A percentile compares a stretch with the other conserved stretches of the same genome.
phyloP scores from a whole-genome alignment of 208 protist species.

The Trypanosoma cruzi region DNA sequence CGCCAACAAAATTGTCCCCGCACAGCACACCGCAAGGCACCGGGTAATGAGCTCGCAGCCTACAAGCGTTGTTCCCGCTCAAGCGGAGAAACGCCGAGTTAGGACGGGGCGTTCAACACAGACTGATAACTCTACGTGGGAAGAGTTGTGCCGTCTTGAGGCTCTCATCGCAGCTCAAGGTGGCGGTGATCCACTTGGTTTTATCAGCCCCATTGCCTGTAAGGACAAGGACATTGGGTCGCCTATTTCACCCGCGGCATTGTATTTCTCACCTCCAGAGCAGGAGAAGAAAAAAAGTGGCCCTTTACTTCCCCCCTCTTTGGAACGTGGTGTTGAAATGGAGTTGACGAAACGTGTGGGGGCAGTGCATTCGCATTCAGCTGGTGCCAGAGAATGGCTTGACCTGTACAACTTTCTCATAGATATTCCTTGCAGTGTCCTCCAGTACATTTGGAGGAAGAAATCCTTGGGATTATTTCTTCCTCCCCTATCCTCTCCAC shows the following conservation, averaged over 20 bases:
- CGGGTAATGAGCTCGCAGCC: not conserved
- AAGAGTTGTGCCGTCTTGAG: not conserved
- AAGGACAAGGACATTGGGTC: slow-evolving; percentile 7
- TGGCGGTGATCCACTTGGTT: slow-evolving; percentile 1
- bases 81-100: not conserved
- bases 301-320: slow-evolving; percentile 2
- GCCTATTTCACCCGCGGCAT: slow-evolving; percentile 5
- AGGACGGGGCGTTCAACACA: slow-evolving; percentile 12
- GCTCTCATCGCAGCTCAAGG: not conserved
- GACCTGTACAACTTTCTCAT: slow-evolving; percentile 23
- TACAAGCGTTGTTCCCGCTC: not conserved
- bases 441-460: not conserved
- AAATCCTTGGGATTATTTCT: not conserved
- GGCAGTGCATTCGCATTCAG: not conserved
- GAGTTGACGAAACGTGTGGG: slow-evolving; percentile 12
- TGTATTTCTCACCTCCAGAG: not conserved
- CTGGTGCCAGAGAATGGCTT: slow-evolving; percentile 9
- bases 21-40: not conserved
- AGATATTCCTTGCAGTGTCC: slow-evolving; percentile 7
- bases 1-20: no score
- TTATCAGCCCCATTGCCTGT: slow-evolving; percentile 24
- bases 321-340: slow-evolving; percentile 6
- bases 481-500: not conserved
- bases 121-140: not conserved
- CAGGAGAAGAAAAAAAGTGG: not conserved